These are phyloP conservation scores for Chlamydomonas incerta DNA, from an alignment of 139 green algal species.

Conservation along the genomic window DNA sequence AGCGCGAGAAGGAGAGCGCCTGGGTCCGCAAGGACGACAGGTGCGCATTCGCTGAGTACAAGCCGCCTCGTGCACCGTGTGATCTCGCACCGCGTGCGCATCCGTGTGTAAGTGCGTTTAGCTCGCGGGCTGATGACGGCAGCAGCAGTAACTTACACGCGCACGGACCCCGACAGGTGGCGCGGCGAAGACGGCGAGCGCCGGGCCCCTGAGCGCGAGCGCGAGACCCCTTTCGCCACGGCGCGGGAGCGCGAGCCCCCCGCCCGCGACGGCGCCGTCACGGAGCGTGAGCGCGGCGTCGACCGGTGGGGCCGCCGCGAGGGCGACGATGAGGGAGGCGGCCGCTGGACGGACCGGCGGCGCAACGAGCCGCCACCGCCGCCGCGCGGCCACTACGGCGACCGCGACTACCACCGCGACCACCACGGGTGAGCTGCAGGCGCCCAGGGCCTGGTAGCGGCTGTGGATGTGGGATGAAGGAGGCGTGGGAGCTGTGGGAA, in stretches of 20 bases:
- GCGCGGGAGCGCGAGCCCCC: too few species aligned
- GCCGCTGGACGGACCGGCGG: conserved; percentile 14
- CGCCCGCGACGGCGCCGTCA: too few species aligned
- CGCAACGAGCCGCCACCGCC: conserved; percentile 25
- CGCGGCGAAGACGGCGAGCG: conserved; percentile 14
- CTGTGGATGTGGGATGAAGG: too few species aligned
- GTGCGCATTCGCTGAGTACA: too few species aligned
- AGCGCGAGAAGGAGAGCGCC: conserved; percentile 24
- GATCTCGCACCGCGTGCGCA: too few species aligned
- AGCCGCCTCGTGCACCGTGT: too few species aligned
- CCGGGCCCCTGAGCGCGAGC: not conserved
- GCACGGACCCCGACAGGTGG: too few species aligned
- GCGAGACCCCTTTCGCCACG: not conserved
- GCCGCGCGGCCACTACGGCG: conserved; percentile 5
- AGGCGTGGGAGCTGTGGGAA: too few species aligned
- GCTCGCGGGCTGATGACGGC: too few species aligned
- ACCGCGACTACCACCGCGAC: not conserved
- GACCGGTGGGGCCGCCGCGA: conserved; percentile 31
- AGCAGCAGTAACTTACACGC: too few species aligned
- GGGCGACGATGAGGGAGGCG: not conserved
- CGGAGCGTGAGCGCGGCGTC: not conserved
- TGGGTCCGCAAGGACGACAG: conserved; percentile 21
- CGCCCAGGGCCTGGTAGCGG: too few species aligned
- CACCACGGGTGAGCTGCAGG: not conserved
- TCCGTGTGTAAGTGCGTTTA: too few species aligned